Evolutionary conservation across 345 rosid genomes (phyloP).

Genomic region (Eucalyptus pauciflora): DNA sequence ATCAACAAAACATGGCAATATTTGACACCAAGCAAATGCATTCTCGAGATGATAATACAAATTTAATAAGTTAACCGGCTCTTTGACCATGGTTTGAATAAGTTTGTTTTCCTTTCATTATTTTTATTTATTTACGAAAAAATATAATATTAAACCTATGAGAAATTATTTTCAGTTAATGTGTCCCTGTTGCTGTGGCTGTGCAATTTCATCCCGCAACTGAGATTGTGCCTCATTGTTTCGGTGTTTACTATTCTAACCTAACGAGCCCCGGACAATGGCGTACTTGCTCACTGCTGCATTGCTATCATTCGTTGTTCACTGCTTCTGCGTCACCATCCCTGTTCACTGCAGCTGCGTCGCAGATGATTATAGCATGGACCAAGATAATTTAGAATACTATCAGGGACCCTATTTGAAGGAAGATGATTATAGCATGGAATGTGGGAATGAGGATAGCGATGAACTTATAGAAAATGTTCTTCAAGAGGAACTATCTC

Average conservation of each 20-base stretch:
- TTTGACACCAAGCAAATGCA: not conserved
- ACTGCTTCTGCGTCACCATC: too few species aligned
- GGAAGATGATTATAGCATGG: conserved; percentile 20
- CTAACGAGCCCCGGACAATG: too few species aligned
- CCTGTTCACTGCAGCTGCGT: too few species aligned
- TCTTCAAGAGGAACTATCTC: conserved; percentile 60
- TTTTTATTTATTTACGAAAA: too few species aligned
- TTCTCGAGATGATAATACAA: not conserved
- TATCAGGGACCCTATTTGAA: conserved; percentile 17
- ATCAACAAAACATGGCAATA: not conserved
- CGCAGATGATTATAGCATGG: too few species aligned
- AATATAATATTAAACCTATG: not conserved
- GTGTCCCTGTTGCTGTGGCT: too few species aligned
- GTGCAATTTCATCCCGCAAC: too few species aligned
- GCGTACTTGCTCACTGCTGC: too few species aligned
- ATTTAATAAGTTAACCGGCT: not conserved
- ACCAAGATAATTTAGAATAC: conserved; percentile 18
- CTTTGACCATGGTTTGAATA: not conserved
- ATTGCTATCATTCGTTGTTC: too few species aligned
- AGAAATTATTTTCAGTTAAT: too few species aligned
- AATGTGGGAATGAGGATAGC: conserved; percentile 18
- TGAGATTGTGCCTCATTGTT: too few species aligned
- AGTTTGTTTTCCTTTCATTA: not conserved
- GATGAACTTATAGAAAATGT: conserved; percentile 47
- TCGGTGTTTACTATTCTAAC: too few species aligned